These are phyloP conservation scores for Barbatosphaeria neglecta DNA, from an alignment of 495 filamentous ascomycete species.

Conservation along the genomic window DNA sequence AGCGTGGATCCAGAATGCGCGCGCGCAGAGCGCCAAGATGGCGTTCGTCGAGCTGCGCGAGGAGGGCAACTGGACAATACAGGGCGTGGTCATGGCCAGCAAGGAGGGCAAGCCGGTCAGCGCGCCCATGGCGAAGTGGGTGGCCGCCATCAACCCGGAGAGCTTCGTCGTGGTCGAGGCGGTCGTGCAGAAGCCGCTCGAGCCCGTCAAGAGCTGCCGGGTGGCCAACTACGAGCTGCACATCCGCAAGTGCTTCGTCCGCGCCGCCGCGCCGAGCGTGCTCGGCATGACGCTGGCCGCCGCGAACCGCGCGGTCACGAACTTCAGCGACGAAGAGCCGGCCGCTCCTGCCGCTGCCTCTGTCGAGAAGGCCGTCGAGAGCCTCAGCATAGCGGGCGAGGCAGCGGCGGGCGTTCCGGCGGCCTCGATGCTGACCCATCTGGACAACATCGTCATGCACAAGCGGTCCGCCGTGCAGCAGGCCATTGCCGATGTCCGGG, in stretches of 20 bases:
- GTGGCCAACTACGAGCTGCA: slow-evolving; percentile 75
- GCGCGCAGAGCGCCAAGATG: slow-evolving; percentile 84
- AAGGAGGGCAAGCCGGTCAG: slow-evolving; percentile 42
- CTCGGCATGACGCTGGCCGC: slow-evolving; percentile 58
- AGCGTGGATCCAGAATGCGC: slow-evolving; percentile 74
- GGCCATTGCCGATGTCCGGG: slow-evolving; percentile 70
- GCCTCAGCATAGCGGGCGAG: slow-evolving; percentile 23
- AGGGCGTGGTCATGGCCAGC: slow-evolving; percentile 55
- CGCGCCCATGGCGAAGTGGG: slow-evolving; percentile 92
- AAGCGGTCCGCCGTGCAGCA: slow-evolving; percentile 80
- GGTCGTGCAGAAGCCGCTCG: slow-evolving; percentile 64
- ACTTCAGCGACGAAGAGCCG: slow-evolving; percentile 51
- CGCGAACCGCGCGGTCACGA: slow-evolving; percentile 55
- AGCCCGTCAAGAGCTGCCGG: slow-evolving; percentile 69
- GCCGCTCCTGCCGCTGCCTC: too few relatives aligned
- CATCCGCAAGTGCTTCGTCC: slow-evolving; percentile 67
- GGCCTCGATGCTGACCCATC: slow-evolving; percentile 62
- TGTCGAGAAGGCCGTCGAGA: slow-evolving; percentile 49
- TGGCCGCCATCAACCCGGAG: slow-evolving; percentile 64
- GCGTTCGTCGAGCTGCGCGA: slow-evolving; percentile 84
- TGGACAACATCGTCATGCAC: slow-evolving; percentile 84
- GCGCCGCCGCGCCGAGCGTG: slow-evolving; percentile 46
- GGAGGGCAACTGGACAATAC: slow-evolving; percentile 64
- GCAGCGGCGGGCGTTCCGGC: slow-evolving; percentile 47
- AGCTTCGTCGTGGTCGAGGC: slow-evolving; percentile 76